Evolutionary conservation across 345 rosid species (phyloP), one percentile per base, ranked within the genome.

Genomic region (Ceriops decandra): DNA sequence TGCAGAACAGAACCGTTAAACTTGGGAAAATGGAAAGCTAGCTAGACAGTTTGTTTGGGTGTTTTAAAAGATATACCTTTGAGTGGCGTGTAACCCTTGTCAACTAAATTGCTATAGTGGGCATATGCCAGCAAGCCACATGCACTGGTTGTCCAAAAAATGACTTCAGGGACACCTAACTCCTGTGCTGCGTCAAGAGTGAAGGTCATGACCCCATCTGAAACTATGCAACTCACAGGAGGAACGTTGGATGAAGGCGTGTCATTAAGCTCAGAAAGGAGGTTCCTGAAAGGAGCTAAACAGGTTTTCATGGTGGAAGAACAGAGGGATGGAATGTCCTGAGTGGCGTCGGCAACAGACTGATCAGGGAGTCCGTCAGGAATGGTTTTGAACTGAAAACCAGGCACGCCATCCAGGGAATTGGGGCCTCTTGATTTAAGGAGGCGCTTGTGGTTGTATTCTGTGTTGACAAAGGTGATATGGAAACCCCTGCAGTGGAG

Each of bases 121-220:
- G 53, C 27, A 24, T 70, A 70, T 5, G 36, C 62, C 47, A 70
- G 60, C 62, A 70, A 70, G 1, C 73, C 73, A 26, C 67, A 70
- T 24, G 73, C 67, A 26, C 73, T 70, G 9, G 73, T 70, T 33
- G 73, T 70, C 73, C 73, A 70, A 26, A 70, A 62, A 24, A 70
- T 35, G 13, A 60, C 73, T 35, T 52, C 52, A 53, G 73, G 73
- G 1, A 70, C 19, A 17, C 67, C 67, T 36, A 70, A 36, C 20
- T 70, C 73, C 0, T 32, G 67, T 2, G 73, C 73, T 24, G 67
- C 67, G 27, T 70, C 73, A 5, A 70, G 52, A 24, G 61, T 70
- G 53, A 70, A 70, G 59, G 38, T 52, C 73, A 70, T 62, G 36
- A 6, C 67, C 0, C 67, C 66, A 53, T 70, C 73, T 6, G 73